A percentile compares a stretch with the other conserved stretches of the same genome.
Evolutionary conservation across 2,329 filamentous ascomycete species (phyloP).

Genomic region (Cladophialophora yegresii): DNA sequence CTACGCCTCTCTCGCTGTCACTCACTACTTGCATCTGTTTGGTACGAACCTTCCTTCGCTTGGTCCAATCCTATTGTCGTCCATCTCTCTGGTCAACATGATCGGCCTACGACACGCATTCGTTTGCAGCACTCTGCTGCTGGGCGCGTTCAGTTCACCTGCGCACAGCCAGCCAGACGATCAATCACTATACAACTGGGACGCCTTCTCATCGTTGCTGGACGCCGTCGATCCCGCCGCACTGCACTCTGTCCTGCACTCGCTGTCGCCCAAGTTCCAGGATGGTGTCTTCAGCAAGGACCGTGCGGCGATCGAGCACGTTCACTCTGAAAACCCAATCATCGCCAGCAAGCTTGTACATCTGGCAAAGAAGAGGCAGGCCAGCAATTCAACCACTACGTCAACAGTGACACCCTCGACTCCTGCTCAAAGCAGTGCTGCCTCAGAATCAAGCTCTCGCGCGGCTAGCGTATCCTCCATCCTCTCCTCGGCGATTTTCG

Average conservation of each 20-base stretch:
- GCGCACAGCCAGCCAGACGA: slow-evolving; percentile 29
- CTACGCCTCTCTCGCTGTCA: slow-evolving; percentile 11
- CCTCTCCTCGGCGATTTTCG: slow-evolving; percentile 33
- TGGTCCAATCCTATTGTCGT: slow-evolving; percentile 23
- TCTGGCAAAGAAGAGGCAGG: slow-evolving; percentile 62
- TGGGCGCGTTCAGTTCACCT: slow-evolving; percentile 29
- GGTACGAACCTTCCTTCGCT: slow-evolving; percentile 11
- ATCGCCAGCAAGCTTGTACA: slow-evolving; percentile 65
- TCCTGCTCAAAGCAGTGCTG: slow-evolving; percentile 35
- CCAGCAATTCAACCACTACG: slow-evolving; percentile 38
- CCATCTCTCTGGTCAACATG: slow-evolving; percentile 26
- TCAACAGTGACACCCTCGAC: slow-evolving; percentile 31
- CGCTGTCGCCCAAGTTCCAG: slow-evolving; percentile 64
- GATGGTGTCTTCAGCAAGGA: slow-evolving; percentile 70
- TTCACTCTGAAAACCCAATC: slow-evolving; percentile 62
- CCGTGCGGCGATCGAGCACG: slow-evolving; percentile 62
- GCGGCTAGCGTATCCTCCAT: slow-evolving; percentile 34
- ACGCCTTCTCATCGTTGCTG: slow-evolving; percentile 58
- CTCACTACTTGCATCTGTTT: slow-evolving; percentile 18
- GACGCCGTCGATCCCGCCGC: slow-evolving; percentile 60
- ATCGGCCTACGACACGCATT: slow-evolving; percentile 31
- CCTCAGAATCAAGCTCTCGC: slow-evolving; percentile 26
- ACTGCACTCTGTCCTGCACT: slow-evolving; percentile 67
- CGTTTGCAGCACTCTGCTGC: slow-evolving; percentile 32
- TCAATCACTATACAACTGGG: slow-evolving; percentile 32